Base-by-base conservation (phyloP, 2,329 filamentous ascomycete genomes). In the Microascus cirrosus region DNA sequence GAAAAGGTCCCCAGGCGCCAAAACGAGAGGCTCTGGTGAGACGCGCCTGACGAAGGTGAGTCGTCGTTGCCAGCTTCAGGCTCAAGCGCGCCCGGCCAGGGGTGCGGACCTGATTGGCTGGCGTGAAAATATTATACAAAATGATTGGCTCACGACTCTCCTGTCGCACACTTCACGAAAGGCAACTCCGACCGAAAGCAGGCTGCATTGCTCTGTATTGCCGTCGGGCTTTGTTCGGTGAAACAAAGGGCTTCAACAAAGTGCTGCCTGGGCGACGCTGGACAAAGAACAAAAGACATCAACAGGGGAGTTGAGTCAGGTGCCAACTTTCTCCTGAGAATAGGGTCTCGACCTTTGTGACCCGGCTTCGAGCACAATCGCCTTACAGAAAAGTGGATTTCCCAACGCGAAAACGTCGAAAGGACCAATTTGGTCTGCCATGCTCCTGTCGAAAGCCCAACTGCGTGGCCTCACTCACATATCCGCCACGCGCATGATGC, bases 21-120 rank as follows among this genome's bases (percentile, higher is more conserved):
- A 42, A 53, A 57, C 48, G 55, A 57, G 55, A 52, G 55, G 55
- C 48, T 57, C 45, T 53, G 28, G 48, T 57, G 55, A 8, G 28
- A 25, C 15, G 42, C 28, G 18, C 25, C 24, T 51, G 28, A 12
- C n/a, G 55, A n/a, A 45, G 55, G 51, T 18, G 51, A 53, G 28
- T 50, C 45, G 45, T 24, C 24, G 45, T 48, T 22, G 45, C 7
- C 20, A 8, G 42, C 42, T 50, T 51, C 45, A 53, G 48, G 28
- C 48, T n/a, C 55, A 57, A 57, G 55, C 55, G 55, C 55, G 32
- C 22, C 13, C 22, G 45, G 8, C 7, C 45, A 53, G 53, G 55
- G 28, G n/a, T 48, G 48, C n/a, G 45, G 15, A 11, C 36, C 39
- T 57, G 55, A 57, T 57, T 57, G 55, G 55, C 39, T 53, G 25